Base-by-base conservation (phyloP, 768 basidiomycete species). In the Cyclocybe cylindracea region DNA sequence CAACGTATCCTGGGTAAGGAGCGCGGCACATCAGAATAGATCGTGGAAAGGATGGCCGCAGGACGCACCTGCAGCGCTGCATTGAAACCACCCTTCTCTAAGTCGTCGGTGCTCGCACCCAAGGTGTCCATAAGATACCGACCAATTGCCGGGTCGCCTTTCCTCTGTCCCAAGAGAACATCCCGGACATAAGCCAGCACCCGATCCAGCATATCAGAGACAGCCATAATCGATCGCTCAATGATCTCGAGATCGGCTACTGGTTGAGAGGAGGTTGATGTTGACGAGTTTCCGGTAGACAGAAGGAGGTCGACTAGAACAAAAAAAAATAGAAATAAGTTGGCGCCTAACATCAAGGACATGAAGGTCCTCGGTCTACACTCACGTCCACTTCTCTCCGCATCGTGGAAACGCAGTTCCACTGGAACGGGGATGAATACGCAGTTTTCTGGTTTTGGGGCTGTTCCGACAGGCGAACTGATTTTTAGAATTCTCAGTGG, bases 371-470 rank as follows among this genome's bases (percentile, higher is more conserved):
- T 14, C 39, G 13, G 14, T 36, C n/a, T 14, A 31, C 11, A 60
- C 91, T 68, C 69, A 95, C 94, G 75, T 39, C 92, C 91, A 55
- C 89, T 87, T 54, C 87, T 84, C 66, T 98, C 95, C 33, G 86
- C 79, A 40, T 90, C 85, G 59, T 87, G 84, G 70, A 91, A 91
- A 60, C 83, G 83, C 50, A 98, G 77, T 55, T 89, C 84, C 53
- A 91, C 87, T n/a, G 91, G 89, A 46, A 98, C 84, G 34, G 96
- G 95, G 29, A 91, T 78, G 70, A 98, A 98, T 31, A 95, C 91
- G 60, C 91, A 92, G 71, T 97, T 96, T 74, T 98, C 95, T 39
- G 92, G 84, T 73, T 93, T 95, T 34, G 89, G 91, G 66, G 78
- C 82, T 19, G 94, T 83, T 9, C 95, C 94, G 11, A 98, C 84